These are phyloP conservation scores for Mortierella sp. DNA, from an alignment of 371 early-diverging fungal genomes.

Conservation along the genomic window DNA sequence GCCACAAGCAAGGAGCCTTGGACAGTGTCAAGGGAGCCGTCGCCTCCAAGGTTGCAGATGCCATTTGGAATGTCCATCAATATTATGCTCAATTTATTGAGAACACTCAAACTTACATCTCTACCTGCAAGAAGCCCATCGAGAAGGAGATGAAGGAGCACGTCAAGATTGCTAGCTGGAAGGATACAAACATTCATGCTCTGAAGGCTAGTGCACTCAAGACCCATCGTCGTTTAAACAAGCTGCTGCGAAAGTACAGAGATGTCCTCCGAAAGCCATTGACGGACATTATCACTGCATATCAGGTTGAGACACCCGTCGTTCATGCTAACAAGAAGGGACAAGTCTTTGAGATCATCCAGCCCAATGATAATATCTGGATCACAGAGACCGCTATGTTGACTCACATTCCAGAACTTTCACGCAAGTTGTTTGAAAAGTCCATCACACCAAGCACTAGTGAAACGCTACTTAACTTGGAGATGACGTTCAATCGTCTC, in stretches of 20 bases:
- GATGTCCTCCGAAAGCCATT: constrained; percentile 81
- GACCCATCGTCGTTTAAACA: constrained; percentile 91
- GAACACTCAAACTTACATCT: constrained; percentile 67
- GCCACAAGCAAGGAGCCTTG: constrained; percentile 20
- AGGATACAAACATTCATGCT: constrained; percentile 96
- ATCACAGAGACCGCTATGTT: constrained; percentile 34
- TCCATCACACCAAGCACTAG: constrained; percentile 40
- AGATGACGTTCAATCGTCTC: constrained; percentile 44
- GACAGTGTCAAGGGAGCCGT: constrained; percentile 21
- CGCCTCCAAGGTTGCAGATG: constrained; percentile 55
- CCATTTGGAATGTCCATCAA: constrained; percentile 70
- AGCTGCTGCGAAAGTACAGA: constrained; percentile 90
- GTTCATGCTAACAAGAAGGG: constrained; percentile 51
- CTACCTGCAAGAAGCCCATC: constrained; percentile 78
- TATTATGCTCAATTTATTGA: constrained; percentile 87
- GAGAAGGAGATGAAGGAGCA: constrained; percentile 91
- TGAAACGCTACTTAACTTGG: constrained; percentile 50
- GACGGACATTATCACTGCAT: constrained; percentile 77
- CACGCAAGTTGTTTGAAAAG: constrained; percentile 25
- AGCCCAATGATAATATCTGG: constrained; percentile 44
- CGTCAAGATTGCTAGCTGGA: constrained; percentile 96
- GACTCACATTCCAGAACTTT: constrained; percentile 15
- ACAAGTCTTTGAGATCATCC: constrained; percentile 39
- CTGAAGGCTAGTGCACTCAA: constrained; percentile 90
- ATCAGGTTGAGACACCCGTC: constrained; percentile 64